Conservation (phyloP, 106 monocot species). For the Alisma plantagoaquatica region DNA sequence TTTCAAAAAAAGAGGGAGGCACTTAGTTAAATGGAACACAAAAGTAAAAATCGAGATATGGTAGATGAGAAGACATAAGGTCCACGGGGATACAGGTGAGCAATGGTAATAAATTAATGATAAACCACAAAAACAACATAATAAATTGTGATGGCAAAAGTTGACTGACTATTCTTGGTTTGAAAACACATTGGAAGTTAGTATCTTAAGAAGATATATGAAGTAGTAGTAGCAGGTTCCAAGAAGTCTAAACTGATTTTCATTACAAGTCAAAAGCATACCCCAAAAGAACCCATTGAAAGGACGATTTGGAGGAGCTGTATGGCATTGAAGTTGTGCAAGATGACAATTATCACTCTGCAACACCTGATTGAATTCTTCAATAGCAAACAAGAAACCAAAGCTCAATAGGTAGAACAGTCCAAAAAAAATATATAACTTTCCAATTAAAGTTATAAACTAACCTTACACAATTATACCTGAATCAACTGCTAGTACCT, state of each 20-base stretch:
- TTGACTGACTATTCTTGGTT: not conserved
- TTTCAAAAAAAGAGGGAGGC: slow-evolving; percentile 1
- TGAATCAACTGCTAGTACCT: slow-evolving; percentile 95
- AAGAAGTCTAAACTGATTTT: not conserved
- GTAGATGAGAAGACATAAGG: too few species aligned
- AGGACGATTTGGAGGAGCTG: slow-evolving; percentile 49
- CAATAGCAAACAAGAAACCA: not conserved
- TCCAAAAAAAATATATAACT: not conserved
- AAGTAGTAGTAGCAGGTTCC: not conserved
- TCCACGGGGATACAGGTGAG: too few species aligned
- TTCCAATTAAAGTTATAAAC: too few species aligned
- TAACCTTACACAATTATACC: slow-evolving; percentile 22
- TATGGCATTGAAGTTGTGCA: slow-evolving; percentile 80
- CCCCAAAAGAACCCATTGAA: slow-evolving; percentile 99
- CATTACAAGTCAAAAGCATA: slow-evolving; percentile 21
- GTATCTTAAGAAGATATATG: too few species aligned
- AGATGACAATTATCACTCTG: slow-evolving; percentile 95
- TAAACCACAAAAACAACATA: too few species aligned
- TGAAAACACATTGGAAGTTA: too few species aligned
- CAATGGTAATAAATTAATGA: too few species aligned
- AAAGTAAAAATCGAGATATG: too few species aligned
- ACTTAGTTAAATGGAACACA: too few species aligned
- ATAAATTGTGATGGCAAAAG: not conserved
- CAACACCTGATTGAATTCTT: slow-evolving; percentile 90
- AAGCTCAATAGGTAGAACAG: not conserved